Base-by-base conservation (phyloP, 2,329 filamentous ascomycete species). In the Pyrenophora graminea region DNA sequence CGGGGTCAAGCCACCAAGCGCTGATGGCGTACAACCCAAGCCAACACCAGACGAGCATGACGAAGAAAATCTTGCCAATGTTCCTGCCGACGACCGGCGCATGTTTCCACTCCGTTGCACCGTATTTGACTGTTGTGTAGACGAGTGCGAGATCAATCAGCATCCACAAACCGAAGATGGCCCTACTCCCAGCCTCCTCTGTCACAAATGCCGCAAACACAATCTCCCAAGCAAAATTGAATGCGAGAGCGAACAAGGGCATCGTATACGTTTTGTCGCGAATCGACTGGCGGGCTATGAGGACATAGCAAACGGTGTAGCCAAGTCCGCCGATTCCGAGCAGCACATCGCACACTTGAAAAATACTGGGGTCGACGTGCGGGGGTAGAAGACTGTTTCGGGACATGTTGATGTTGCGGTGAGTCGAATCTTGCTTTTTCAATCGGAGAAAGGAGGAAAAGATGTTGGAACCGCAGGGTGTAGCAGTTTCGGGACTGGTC, bases 171-270 rank as follows among this genome's bases (percentile, higher is more conserved):
- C 55, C 58, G 62, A 82, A 81, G 23, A 78, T 77, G 13, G 68
- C 55, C 10, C 68, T 68, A 59, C 82, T 80, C 8, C 79, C 59
- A 1, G 64, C 59, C 4, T 69, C 64, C 52, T 81, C 79, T 49
- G 75, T 71, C 13, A 82, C 77, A 55, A 72, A 78, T 19, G 80
- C 66, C 2, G 74, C 74, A 65, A 79, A 80, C 46, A 83, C 69
- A 2, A 80, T 63, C 60, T 83, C 80, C 80, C 80, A 82, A 1
- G 75, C 76, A 30, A 82, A 73, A 52, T 83, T 82, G 61, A 78
- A 60, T 12, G 75, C 74, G 8, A 82, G 75, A 0, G 77, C 74
- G 41, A 80, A 62, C 9, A 82, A 61, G 0, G 80, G 80, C 67
- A 82, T 79, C 31, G 79, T 74, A 56, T 80, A 82, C 4, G 77